These are phyloP conservation scores for Aureobasidium vineae DNA, from an alignment of 2,329 filamentous ascomycete genomes.

Conservation along the genomic window DNA sequence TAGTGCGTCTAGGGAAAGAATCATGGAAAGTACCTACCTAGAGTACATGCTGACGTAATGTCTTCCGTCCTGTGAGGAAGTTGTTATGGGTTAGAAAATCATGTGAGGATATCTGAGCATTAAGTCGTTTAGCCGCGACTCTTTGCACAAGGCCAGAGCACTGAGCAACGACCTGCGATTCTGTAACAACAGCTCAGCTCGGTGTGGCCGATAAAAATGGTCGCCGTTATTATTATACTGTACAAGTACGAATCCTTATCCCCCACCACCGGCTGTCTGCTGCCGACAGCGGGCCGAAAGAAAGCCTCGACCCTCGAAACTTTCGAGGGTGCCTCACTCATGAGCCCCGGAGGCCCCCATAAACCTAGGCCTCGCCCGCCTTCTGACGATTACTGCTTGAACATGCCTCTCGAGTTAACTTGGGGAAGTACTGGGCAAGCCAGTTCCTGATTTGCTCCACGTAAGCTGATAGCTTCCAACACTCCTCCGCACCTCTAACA, in stretches of 20 bases:
- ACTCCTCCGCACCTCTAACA: not conserved
- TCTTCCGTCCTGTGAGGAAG: not conserved
- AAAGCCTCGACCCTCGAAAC: not conserved
- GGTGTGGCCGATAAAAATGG: not conserved
- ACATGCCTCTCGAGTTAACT: not conserved
- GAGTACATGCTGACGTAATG: not conserved
- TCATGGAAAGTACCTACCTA: not conserved
- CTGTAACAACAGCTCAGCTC: not conserved
- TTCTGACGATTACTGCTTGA: not conserved
- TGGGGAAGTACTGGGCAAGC: not conserved
- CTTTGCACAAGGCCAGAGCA: not conserved
- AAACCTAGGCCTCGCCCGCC: conserved; percentile 6
- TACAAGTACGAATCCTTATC: not conserved
- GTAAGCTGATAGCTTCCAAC: not conserved
- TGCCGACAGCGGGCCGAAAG: conserved; percentile 10
- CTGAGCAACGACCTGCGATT: not conserved
- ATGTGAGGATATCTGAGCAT: not conserved
- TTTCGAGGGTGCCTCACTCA: not conserved
- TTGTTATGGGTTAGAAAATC: not conserved
- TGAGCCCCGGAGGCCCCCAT: not conserved
- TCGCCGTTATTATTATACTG: not conserved
- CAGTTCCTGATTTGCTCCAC: not conserved
- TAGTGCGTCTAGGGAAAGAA: not conserved
- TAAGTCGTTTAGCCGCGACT: not conserved
- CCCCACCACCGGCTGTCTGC: conserved; percentile 5